phyloP scores from a whole-genome alignment of 345 rosid genomes.

The Noccaea bulbosa region DNA sequence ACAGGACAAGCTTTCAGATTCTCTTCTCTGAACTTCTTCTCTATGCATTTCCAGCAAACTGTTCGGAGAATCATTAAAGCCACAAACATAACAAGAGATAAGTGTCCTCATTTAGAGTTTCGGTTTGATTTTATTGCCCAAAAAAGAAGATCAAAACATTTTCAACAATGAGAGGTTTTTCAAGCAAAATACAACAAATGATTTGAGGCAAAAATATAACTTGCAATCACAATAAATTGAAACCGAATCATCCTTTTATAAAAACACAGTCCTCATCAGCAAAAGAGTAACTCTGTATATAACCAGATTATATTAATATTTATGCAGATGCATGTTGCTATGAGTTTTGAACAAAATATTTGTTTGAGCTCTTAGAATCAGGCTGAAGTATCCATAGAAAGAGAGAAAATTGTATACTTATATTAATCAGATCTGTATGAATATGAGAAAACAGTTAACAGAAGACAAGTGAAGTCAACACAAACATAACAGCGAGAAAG shows the following conservation, averaged over 20 bases:
- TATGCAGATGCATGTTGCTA: not conserved
- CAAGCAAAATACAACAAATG: slow-evolving; percentile 4
- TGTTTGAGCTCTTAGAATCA: not conserved
- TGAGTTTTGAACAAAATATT: not conserved
- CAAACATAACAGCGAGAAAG: slow-evolving; percentile 1
- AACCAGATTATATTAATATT: not conserved
- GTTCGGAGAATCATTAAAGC: not conserved
- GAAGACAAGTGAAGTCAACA: not conserved
- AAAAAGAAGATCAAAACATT: not conserved
- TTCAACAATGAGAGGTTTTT: slow-evolving; percentile 2
- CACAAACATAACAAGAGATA: slow-evolving; percentile 8
- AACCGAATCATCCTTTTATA: not conserved
- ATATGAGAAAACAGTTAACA: not conserved
- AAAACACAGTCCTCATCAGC: not conserved
- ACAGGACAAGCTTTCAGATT: slow-evolving; percentile 30
- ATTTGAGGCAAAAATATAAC: not conserved
- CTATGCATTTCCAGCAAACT: slow-evolving; percentile 41
- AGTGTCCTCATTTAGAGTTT: not conserved
- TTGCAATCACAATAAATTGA: not conserved
- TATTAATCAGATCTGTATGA: not conserved
- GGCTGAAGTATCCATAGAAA: not conserved
- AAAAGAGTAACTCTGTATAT: not conserved
- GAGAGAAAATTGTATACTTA: not conserved
- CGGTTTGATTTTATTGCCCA: not conserved
- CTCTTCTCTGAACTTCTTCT: slow-evolving; percentile 10